Base-by-base conservation (phyloP, 805 yeast genomes). In the Cyberlindnera maritima region DNA sequence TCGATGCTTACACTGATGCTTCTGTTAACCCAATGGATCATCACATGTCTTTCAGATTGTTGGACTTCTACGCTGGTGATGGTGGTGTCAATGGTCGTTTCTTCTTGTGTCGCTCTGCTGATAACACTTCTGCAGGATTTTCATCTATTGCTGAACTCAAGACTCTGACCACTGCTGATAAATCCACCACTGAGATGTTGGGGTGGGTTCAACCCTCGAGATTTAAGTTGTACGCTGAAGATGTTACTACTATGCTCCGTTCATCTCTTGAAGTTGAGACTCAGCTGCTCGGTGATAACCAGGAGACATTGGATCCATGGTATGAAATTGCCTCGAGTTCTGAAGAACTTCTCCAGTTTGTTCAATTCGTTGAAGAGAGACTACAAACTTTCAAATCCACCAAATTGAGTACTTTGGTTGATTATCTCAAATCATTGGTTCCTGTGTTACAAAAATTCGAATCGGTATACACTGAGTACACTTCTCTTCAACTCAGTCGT, bases 41-140 rank as follows among this genome's bases (percentile, higher is more conserved):
- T 47, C 54, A 50, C 35, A 40, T 56, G 36, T 52, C 53, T 8
- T 44, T 60, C 28, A 54, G 65, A 46, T 28, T 60, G 9, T 6
- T 61, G 17, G 62, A 58, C 36, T 60, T 61, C 35, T 61, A 49
- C 31, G 59, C 60, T 5, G 65, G 65, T 37, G 63, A 58, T 41
- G 56, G 54, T 23, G 62, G 62, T 7, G 28, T 49, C 4, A 53
- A 47, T 45, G 64, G 64, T 8, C 51, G 63, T 17, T 60, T 55
- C 43, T 58, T 35, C 31, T 41, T 60, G 13, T 54, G 58, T 32
- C 51, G 63, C 34, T 48, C 59, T 5, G 57, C 56, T 12, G 54
- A 51, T 36, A 36, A 43, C 17, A 44, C 49, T 10, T 35, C 46
- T 14, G 62, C 60, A 25, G 52, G 52, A 6, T 44, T 58, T 20